Percentiles rank a stretch among this genome's conserved stretches.
These are phyloP conservation scores for Grosmannia clavigera DNA, from an alignment of 2,329 filamentous ascomycete species.

Conservation along the genomic window DNA sequence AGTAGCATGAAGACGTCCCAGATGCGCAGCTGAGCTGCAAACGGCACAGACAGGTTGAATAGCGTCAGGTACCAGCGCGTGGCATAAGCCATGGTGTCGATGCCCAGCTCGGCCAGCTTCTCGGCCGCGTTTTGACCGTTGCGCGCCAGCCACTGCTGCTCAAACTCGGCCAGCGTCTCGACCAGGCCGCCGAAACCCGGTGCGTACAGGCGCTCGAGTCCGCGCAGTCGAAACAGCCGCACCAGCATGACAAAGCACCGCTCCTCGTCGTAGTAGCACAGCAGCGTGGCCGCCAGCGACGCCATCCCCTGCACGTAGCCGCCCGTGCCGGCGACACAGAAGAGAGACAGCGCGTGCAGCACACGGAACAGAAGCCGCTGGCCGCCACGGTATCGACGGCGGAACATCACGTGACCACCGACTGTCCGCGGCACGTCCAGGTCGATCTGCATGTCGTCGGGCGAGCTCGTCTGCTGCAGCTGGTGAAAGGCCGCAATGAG, in stretches of 20 bases:
- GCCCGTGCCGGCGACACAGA: constrained; percentile 60
- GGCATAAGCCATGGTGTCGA: constrained; percentile 84
- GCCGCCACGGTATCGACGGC: constrained; percentile 78
- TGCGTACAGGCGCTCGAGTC: constrained; percentile 72
- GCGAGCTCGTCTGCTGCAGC: constrained; percentile 60
- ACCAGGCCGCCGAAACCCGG: constrained; percentile 79
- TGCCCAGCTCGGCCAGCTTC: constrained; percentile 67
- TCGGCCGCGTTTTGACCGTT: constrained; percentile 55
- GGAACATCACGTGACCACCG: constrained; percentile 94
- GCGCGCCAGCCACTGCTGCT: constrained; percentile 65
- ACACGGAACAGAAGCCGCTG: constrained; percentile 88
- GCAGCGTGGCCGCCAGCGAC: constrained; percentile 75
- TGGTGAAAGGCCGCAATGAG: constrained; percentile 61
- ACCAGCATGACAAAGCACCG: constrained; percentile 91
- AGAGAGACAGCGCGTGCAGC: constrained; percentile 79
- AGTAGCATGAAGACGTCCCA: constrained; percentile 98
- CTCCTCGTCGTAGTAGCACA: constrained; percentile 97
- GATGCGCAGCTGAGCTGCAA: constrained; percentile 82
- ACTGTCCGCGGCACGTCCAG: constrained; percentile 93
- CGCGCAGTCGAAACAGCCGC: constrained; percentile 82
- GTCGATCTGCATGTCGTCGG: constrained; percentile 94
- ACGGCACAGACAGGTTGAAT: constrained; percentile 94
- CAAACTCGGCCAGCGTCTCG: constrained; percentile 73
- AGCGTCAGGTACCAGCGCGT: constrained; percentile 95
- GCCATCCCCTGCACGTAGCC: constrained; percentile 99